Evolutionary conservation across 495 filamentous ascomycete genomes (phyloP).

Genomic region (Platismatia glauca): DNA sequence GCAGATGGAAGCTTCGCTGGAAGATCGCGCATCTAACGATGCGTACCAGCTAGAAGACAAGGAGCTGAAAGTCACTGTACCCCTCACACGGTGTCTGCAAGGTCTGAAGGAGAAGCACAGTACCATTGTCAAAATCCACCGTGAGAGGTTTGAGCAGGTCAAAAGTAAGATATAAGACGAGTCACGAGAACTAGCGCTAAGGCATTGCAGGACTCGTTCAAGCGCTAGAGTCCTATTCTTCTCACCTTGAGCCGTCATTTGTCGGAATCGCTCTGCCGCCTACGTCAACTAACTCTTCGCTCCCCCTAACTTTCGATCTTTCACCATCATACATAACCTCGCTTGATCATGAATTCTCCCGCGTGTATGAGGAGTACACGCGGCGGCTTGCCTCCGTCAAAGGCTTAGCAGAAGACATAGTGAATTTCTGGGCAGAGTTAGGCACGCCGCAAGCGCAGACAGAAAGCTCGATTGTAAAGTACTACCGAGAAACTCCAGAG

Average conservation of each 20-base stretch:
- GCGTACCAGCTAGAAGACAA: slow-evolving; percentile 54
- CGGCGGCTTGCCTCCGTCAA: slow-evolving; percentile 69
- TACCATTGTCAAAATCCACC: slow-evolving; percentile 68
- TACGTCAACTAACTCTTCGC: slow-evolving; percentile 60
- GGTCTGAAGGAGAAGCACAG: slow-evolving; percentile 76
- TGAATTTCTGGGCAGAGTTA: slow-evolving; percentile 90
- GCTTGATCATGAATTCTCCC: slow-evolving; percentile 81
- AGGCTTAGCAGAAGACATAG: slow-evolving; percentile 68
- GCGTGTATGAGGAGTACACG: slow-evolving; percentile 91
- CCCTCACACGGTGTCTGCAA: slow-evolving; percentile 68
- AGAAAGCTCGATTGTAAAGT: slow-evolving; percentile 77
- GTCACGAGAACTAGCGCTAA: slow-evolving; percentile 29
- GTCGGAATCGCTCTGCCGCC: slow-evolving; percentile 75
- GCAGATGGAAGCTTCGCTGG: slow-evolving; percentile 88
- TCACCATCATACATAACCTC: slow-evolving; percentile 79
- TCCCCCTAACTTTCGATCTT: slow-evolving; percentile 76
- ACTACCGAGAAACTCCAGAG: slow-evolving; percentile 80
- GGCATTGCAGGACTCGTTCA: slow-evolving; percentile 66
- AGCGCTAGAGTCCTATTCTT: slow-evolving; percentile 89
- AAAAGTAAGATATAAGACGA: slow-evolving; percentile 55
- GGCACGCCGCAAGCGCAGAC: slow-evolving; percentile 87
- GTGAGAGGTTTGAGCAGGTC: slow-evolving; percentile 86
- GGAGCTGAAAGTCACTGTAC: slow-evolving; percentile 65
- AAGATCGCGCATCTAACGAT: slow-evolving; percentile 57
- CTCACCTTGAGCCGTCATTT: slow-evolving; percentile 81